These are phyloP conservation scores for Blakeslea trispora DNA, from an alignment of 371 early-diverging fungal species.

Conservation along the genomic window DNA sequence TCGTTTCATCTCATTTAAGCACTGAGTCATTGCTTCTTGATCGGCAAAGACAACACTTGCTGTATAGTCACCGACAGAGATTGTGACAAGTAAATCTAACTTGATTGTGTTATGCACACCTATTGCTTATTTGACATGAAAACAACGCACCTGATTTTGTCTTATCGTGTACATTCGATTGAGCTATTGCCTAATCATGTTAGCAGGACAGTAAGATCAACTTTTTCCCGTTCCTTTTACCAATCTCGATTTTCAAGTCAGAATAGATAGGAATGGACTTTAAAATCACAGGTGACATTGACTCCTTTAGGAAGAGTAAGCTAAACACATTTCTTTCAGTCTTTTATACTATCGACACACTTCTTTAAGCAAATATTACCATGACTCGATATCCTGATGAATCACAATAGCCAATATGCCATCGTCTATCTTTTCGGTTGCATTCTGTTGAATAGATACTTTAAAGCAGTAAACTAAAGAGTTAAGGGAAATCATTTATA, in stretches of 20 bases:
- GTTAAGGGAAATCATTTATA: constrained; percentile 22
- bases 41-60: constrained; percentile 31
- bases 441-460: constrained; percentile 26
- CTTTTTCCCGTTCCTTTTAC: constrained; percentile 12
- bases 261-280: constrained; percentile 29
- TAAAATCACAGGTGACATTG: constrained; percentile 34
- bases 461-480: constrained; percentile 26
- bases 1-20: constrained; percentile 24
- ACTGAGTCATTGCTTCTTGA: constrained; percentile 27
- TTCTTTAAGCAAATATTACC: constrained; percentile 26
- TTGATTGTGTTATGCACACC: too few species aligned
- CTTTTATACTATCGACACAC: too few species aligned
- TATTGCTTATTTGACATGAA: too few species aligned
- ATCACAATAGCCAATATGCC: constrained; percentile 22
- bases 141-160: constrained; percentile 7
- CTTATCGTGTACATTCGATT: constrained; percentile 5
- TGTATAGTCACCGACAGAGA: constrained; percentile 19
- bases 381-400: constrained; percentile 27
- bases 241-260: constrained; percentile 25
- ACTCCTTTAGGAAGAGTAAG: constrained; percentile 28
- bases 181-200: constrained; percentile 6
- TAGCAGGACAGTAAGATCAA: too few species aligned
- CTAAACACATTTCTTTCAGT: too few species aligned
- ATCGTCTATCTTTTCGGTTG: constrained; percentile 1
- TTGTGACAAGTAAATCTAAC: constrained; percentile 35